Base-by-base conservation (phyloP, 1,284 basidiomycete species). In the Boletus smithii region DNA sequence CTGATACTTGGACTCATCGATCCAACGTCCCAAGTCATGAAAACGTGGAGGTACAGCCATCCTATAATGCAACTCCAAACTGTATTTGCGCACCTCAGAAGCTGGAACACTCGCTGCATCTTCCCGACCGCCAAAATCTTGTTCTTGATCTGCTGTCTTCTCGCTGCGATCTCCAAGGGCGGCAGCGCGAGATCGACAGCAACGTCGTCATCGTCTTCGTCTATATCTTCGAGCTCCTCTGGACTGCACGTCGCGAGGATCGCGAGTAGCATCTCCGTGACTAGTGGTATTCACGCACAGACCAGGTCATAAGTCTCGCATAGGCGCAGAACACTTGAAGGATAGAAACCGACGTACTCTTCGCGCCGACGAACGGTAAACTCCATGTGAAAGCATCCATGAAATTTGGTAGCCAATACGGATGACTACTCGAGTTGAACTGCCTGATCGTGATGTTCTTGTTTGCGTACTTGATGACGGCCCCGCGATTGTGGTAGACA, bases 351-450 rank as follows among this genome's bases (percentile, higher is more conserved):
- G 22, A 76, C 83, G 56, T 64, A 92, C 93, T 98, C 75, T 99
- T 99, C 51, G 93, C 85, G 35, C 95, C 95, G 3, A 99, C 97
- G 65, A 99, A 99, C 0, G 95, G 97, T 56, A 99, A 71, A 76
- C 89, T 93, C 97, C 97, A 99, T 1, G 95, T 98, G 68, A 99
- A 99, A 31, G 91, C 95, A 66, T 99, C 93, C 90, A 98, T 97
- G 61, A 98, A 98, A 72, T 98, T 99, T 3, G 95, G 95, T 33
- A 99, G 73, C 84, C 85, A 88, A 62, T 84, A 88, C 3, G 95
- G 97, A 67, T 99, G 95, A 26, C 88, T 80, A 32, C 83, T 89
- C 58, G 88, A 90, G 70, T 99, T 97, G 76, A 93, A 99, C 70
- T 98, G 95, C 50, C 91, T 78, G 57, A 97, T 95, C 39, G 95